These are phyloP conservation scores for Emmonsia crescens DNA, from an alignment of 2,329 filamentous ascomycete genomes.

Conservation along the genomic window DNA sequence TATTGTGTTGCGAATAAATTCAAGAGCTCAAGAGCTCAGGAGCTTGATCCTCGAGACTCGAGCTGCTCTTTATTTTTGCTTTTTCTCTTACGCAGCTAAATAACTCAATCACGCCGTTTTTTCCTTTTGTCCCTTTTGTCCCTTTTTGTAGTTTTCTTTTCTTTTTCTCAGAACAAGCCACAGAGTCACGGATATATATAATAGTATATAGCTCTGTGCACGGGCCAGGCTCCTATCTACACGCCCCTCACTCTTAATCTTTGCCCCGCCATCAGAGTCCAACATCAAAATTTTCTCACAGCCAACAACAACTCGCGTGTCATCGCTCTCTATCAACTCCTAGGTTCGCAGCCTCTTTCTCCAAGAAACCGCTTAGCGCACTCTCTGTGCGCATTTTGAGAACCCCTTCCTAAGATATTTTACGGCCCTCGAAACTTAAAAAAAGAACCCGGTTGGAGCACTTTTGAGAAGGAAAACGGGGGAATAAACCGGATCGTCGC, in stretches of 20 bases:
- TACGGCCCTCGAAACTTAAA: not conserved
- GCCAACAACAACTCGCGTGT: not conserved
- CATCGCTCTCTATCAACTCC: not conserved
- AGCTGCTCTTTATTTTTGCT: not conserved
- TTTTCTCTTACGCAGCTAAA: not conserved
- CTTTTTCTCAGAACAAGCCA: not conserved
- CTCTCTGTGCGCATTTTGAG: not conserved
- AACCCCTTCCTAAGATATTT: too few species aligned
- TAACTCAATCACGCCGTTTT: not conserved
- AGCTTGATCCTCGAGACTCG: not conserved
- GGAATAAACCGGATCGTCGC: not conserved
- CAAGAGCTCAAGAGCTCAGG: not conserved
- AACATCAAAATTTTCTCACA: not conserved
- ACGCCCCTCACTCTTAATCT: not conserved
- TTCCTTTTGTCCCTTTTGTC: too few species aligned
- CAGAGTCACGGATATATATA: not conserved
- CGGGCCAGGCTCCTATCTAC: not conserved
- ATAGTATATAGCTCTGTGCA: not conserved
- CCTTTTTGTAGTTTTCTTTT: not conserved
- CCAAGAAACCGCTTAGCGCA: not conserved
- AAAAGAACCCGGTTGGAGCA: not conserved
- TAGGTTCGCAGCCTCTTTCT: not conserved
- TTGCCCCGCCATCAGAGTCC: not conserved
- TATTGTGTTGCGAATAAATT: too few species aligned
- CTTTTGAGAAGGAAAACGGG: not conserved